A percentile compares a stretch with the other conserved stretches of the same genome.
phyloP scores from a whole-genome alignment of 768 basidiomycete species.

The Auricularia heimuer region DNA sequence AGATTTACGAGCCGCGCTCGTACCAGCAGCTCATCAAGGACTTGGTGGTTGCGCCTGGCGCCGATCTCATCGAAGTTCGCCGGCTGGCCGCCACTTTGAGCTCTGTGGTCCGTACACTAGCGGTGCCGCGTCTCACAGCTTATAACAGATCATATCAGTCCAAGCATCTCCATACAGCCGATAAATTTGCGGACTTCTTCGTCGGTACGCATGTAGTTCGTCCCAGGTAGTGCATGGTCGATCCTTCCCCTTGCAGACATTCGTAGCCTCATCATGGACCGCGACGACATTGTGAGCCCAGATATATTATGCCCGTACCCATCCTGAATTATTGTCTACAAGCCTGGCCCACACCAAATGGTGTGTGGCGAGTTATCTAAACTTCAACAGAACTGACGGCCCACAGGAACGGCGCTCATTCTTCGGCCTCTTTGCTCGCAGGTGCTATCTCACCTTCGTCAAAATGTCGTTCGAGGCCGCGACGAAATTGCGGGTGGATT shows the following conservation, averaged over 20 bases:
- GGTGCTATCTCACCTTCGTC: conserved; percentile 63
- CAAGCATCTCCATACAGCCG: conserved; percentile 39
- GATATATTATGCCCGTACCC: no score
- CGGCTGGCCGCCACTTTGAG: conserved; percentile 39
- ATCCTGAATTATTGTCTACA: not conserved
- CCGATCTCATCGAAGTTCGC: conserved; percentile 31
- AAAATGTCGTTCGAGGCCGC: conserved; percentile 70
- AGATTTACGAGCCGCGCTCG: conserved; percentile 59
- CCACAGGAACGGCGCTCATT: conserved; percentile 60
- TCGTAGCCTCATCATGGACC: conserved; percentile 49
- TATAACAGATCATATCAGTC: conserved; percentile 28
- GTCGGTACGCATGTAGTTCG: conserved; percentile 4
- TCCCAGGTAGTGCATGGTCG: not conserved
- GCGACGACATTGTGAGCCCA: conserved; percentile 39
- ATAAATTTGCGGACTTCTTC: conserved; percentile 58
- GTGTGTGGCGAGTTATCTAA: conserved; percentile 1
- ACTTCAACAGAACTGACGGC: not conserved
- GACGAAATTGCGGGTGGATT: conserved; percentile 56
- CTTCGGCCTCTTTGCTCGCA: conserved; percentile 73
- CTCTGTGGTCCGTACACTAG: conserved; percentile 22
- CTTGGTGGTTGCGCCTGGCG: conserved; percentile 34
- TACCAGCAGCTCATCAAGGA: conserved; percentile 39
- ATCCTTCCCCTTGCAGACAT: conserved; percentile 29
- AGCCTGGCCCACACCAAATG: conserved; percentile 3
- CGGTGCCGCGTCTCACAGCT: not conserved